phyloP scores from a whole-genome alignment of 1,139 yeast species.

The Kurtzmaniella quercitrusa region DNA sequence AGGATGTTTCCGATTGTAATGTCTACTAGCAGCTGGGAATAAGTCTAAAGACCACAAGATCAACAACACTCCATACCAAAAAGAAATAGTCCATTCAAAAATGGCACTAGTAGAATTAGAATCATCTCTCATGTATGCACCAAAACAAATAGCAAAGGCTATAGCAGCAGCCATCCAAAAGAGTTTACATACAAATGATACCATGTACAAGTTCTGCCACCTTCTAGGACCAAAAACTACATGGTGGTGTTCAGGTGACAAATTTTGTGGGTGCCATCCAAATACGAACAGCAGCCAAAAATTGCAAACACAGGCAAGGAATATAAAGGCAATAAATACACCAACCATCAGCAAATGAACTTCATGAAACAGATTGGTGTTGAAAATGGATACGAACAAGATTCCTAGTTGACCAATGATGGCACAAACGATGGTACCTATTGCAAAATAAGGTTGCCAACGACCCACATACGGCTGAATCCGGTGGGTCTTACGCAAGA shows the following conservation, averaged over 20 bases:
- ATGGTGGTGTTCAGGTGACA: constrained; percentile 38
- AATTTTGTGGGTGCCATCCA: constrained; percentile 45
- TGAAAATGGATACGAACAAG: constrained; percentile 69
- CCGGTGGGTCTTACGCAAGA: constrained; percentile 48
- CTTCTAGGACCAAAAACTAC: constrained; percentile 35
- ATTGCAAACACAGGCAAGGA: constrained; percentile 59
- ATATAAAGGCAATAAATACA: constrained; percentile 68
- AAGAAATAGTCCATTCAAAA: constrained; percentile 82
- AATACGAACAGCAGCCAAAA: constrained; percentile 58
- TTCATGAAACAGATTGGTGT: constrained; percentile 52
- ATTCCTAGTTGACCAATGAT: constrained; percentile 74
- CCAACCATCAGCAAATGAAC: constrained; percentile 72
- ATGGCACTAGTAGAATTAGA: constrained; percentile 46
- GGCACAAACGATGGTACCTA: constrained; percentile 49
- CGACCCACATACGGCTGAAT: constrained; percentile 50
- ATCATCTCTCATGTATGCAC: constrained; percentile 36
- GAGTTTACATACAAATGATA: constrained; percentile 51
- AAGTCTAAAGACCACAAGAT: constrained; percentile 67
- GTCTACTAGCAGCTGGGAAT: constrained; percentile 52
- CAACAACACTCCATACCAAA: constrained; percentile 74
- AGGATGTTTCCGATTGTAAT: constrained; percentile 15
- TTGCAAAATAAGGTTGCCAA: constrained; percentile 47
- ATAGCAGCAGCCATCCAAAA: constrained; percentile 70
- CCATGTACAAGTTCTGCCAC: constrained; percentile 42
- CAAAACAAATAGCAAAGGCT: constrained; percentile 68